Base-by-base conservation (phyloP, 177 flowering plant genomes). In the Vitis hybrid region DNA sequence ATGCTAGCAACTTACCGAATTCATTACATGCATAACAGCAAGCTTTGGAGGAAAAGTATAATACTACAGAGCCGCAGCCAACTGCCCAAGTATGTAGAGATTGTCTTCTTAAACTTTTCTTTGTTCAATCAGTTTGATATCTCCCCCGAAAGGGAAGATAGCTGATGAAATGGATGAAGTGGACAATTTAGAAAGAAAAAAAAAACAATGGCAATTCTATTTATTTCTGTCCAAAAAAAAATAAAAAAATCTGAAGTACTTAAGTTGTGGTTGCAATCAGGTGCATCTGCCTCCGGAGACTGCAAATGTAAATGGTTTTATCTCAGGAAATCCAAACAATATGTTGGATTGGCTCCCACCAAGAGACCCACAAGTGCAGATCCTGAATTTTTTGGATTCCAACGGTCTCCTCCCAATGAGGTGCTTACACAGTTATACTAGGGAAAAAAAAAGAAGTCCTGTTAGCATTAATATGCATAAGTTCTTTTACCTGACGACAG, bases 351-450 rank as follows among this genome's bases (percentile, higher is more conserved):
- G 81, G 84, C 68, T 75, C 19, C 78, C 82, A 9, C 74, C 56
- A 12, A 79, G 77, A 76, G 84, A 82, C 52, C 82, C 84, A 70
- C 84, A 79, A 73, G 71, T 74, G 14, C 85, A 78, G 52, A 71
- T 82, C 45, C 30, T 81, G 12, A 77, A 80, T 60, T 77, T 84
- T 59, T 64, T 81, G 78, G 79, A 75, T 65, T 75, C 85, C 17
- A 81, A 80, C 76, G 84, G 82, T 18, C 79, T 81, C 51, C 78
- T 82, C 72, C 83, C 86, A 1, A 3, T 71, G 10, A 78, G 84
- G 88, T 81, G 48, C 74, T 74, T 48, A 60, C 14, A 32, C 18
- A 26, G 30, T 26, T 26, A 26, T 45, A 10, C 3, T 52, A 4
- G 10, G 17, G 13, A 3, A 30, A 1, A 21, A 26, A 26, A 26